Evolutionary conservation across 768 basidiomycete species (phyloP), one percentile per base, ranked within the genome.

Genomic region (Agaricus bisporus): DNA sequence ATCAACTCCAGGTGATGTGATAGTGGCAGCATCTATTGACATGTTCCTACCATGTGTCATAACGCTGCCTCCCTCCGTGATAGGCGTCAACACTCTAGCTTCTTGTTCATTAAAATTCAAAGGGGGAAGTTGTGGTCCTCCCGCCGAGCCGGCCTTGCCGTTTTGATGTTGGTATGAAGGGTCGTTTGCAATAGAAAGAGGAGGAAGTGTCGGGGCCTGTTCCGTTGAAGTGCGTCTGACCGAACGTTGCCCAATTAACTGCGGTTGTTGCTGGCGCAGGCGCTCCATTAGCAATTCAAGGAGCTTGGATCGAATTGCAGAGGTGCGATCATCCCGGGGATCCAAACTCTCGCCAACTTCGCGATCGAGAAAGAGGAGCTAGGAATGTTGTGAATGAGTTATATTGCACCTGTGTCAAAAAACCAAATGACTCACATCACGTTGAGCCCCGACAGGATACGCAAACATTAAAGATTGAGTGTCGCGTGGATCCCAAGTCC

Each of bases 401-500:
- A n/a, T 32, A 18, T 18, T 22, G n/a, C 15, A 41, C 18, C 29
- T 53, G 29, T 20, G 52, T 14, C 37, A 28, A 37, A 41, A 18
- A 41, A 18, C 51, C 29, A 53, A 58, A 38, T 36, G 15, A 73
- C 89, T 59, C 64, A 95, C 94, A 64, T 93, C 88, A 68, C 83
- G 86, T 55, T 81, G 72, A 4, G 86, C 81, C 1, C 92, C 94
- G 45, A 91, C 83, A 6, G 95, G 95, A 66, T 98, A 97, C 0
- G 85, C 92, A 67, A 95, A 98, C 85, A 98, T 94, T 68, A 95
- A 77, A 9, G 90, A 91, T 7, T 67, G 64, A 0, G 83, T 79
- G 65, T 95, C 85, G 12, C 87, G 79, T 49, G 90, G 90, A 62
- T 98, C 90, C 91, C 92, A 98, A 25, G 82, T 86, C 72, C 95